These are phyloP conservation scores for Polyporus tsugae DNA, from an alignment of 1,284 basidiomycete species.

Conservation along the genomic window DNA sequence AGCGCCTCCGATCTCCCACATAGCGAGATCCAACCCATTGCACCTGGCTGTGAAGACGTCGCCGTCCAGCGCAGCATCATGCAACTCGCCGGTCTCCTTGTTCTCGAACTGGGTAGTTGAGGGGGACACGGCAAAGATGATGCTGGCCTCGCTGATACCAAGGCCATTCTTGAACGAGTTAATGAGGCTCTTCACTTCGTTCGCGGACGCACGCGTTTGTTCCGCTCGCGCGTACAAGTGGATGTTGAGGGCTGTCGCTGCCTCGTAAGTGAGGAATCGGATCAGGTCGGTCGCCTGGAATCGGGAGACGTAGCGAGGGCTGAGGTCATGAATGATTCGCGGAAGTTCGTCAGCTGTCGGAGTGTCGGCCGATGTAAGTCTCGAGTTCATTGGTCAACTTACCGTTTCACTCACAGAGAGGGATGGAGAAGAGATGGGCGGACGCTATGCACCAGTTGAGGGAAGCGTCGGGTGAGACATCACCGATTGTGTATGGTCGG, in stretches of 20 bases:
- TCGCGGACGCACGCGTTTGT: conserved; percentile 37
- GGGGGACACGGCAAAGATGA: conserved; percentile 62
- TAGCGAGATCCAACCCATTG: conserved; percentile 74
- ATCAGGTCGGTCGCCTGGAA: conserved; percentile 71
- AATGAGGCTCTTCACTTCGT: conserved; percentile 49
- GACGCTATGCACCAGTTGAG: conserved; percentile 79
- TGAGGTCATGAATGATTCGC: conserved; percentile 77
- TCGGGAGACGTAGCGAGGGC: conserved; percentile 74
- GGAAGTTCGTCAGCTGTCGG: conserved; percentile 67
- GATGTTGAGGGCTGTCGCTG: conserved; percentile 79
- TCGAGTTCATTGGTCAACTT: conserved; percentile 8
- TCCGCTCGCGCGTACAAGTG: conserved; percentile 53
- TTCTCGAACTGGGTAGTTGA: conserved; percentile 30
- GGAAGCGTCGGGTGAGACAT: conserved; percentile 47
- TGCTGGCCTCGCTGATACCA: conserved; percentile 51
- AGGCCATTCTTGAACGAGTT: conserved; percentile 64
- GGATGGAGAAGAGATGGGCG: conserved; percentile 64
- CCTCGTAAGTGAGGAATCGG: conserved; percentile 81
- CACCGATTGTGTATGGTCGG: conserved; percentile 62
- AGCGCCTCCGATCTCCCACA: conserved; percentile 89
- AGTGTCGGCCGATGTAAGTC: conserved; percentile 3
- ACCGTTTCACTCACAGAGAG: conserved; percentile 57
- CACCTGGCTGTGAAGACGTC: conserved; percentile 70
- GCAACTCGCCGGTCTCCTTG: conserved; percentile 24
- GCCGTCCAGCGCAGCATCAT: conserved; percentile 54